phyloP scores from a whole-genome alignment of 495 filamentous ascomycete genomes.

The Staphylotrichum tortipilum region DNA sequence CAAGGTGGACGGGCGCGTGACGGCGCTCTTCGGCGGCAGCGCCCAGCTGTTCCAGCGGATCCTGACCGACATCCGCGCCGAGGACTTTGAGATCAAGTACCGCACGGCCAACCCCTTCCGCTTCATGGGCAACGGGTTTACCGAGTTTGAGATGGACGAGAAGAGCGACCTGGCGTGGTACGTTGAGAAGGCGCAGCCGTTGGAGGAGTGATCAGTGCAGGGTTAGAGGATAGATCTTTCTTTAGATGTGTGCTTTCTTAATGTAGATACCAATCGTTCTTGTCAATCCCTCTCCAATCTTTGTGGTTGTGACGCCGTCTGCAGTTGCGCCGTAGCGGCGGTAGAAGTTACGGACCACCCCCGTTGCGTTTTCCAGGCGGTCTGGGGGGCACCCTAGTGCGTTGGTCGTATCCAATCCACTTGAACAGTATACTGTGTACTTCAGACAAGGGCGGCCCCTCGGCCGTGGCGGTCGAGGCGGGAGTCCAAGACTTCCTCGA shows the following conservation, averaged over 20 bases:
- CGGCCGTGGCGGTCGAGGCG: too few species aligned
- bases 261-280: background rate
- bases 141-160: background rate
- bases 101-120: background rate
- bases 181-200: background rate
- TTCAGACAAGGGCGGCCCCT: too few species aligned
- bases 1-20: slow-evolving; percentile 26
- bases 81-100: background rate
- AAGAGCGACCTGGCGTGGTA: background rate
- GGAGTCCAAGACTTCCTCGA: too few species aligned
- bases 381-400: too few species aligned
- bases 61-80: background rate
- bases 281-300: too few species aligned
- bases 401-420: too few species aligned
- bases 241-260: background rate
- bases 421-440: too few species aligned
- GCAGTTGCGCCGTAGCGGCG: background rate
- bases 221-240: background rate
- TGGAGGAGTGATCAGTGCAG: background rate
- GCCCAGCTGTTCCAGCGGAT: background rate
- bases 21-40: too few species aligned
- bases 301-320: too few species aligned
- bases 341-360: too few species aligned
- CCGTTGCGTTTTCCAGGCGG: too few species aligned
- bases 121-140: background rate